Conservation (phyloP, 768 basidiomycete species). For the Amanita rubescens region DNA sequence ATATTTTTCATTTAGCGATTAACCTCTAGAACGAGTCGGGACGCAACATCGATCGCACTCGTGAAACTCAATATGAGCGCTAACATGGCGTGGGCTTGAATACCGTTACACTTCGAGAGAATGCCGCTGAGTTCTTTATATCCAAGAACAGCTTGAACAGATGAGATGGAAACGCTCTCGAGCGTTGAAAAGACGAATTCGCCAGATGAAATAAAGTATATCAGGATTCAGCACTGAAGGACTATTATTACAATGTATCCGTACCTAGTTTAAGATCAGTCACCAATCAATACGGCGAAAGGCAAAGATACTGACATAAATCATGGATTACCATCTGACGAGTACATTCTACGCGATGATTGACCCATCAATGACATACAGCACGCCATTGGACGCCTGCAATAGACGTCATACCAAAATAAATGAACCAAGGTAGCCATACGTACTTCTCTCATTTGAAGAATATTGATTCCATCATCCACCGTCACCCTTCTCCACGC, state of each 20-base stretch:
- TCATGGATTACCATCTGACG: background rate
- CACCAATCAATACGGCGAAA: background rate
- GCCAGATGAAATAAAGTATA: conserved; percentile 9
- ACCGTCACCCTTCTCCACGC: conserved; percentile 57
- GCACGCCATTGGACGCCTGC: conserved; percentile 36
- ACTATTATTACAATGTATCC: background rate
- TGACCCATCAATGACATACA: conserved; percentile 54
- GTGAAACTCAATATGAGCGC: too few species aligned
- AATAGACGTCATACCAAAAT: background rate
- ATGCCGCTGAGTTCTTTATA: too few species aligned
- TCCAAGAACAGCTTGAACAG: too few species aligned
- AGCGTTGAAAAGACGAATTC: too few species aligned
- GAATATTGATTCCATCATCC: conserved; percentile 47
- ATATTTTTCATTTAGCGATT: too few species aligned
- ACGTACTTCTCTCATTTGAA: conserved; percentile 54
- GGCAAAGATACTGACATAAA: background rate
- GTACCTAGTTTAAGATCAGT: background rate
- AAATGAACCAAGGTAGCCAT: background rate
- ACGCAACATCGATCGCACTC: too few species aligned
- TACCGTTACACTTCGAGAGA: too few species aligned
- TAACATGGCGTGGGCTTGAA: too few species aligned
- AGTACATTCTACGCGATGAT: conserved; percentile 15
- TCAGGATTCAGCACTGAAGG: background rate
- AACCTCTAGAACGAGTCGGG: too few species aligned
- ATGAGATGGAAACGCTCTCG: too few species aligned